Base-by-base conservation (phyloP, 768 basidiomycete genomes). In the Amanita subjunquillea region DNA sequence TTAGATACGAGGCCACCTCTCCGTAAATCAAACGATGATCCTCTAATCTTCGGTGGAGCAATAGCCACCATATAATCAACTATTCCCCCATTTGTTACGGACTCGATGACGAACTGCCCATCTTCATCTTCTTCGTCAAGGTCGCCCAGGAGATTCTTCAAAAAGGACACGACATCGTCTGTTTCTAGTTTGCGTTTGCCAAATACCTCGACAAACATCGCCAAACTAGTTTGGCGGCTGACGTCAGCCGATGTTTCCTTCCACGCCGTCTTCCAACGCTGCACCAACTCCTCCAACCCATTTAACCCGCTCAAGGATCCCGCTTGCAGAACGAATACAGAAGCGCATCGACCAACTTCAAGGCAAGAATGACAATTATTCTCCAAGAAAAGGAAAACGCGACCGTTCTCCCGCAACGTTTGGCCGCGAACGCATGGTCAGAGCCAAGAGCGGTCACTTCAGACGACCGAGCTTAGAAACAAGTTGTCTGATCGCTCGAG, bases 51-150 rank as follows among this genome's bases (percentile, higher is more conserved):
- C 39, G 43, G 53, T 48, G 36, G 27, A 38, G 44, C 53, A 39
- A 54, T 22, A 48, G 46, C 53, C 53, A 54, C 47, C 53, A 54
- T 22, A 48, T 54, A 54, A 54, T 54, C 45, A 48, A 54, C 53
- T 22, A 46, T 38, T 20, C 53, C 53, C 22, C 38, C 53, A 46
- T 54, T 17, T 17, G 17, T 17, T 17, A 17, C 17, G 17, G 17
- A 17, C 17, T 17, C 17, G 17, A 17, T 17, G 17, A 17, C 17
- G 17, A 17, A 17, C 17, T 17, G 17, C 17, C 17, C 17, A 17
- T 17, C 17, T 17, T 17, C 17, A 17, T 17, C 17, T 17, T 17
- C 17, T 17, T 17, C 17, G 17, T 17, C 17, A 17, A 17, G 17
- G 17, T 17, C 17, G 17, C 17, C 17, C 17, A 17, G 17, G 17